Percentiles rank a stretch among this genome's conserved stretches.
These are phyloP conservation scores for Leishmania braziliensis DNA, from an alignment of 208 protist species.

Conservation along the genomic window DNA sequence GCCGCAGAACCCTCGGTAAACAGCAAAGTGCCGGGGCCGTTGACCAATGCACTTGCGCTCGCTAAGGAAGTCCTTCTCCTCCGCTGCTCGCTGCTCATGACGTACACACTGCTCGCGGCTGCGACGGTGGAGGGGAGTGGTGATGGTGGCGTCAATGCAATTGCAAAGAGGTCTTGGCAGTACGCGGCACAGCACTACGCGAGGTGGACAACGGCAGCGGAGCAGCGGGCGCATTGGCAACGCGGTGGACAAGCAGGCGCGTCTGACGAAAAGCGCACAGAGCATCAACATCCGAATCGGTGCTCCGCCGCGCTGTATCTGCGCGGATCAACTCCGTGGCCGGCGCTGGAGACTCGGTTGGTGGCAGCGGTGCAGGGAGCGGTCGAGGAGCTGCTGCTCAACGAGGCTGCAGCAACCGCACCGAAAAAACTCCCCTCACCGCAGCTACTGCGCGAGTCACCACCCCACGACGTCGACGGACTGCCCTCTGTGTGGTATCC, in stretches of 20 bases:
- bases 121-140: background rate
- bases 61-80: conserved; percentile 18
- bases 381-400: background rate
- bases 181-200: conserved; percentile 2
- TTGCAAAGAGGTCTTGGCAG: background rate
- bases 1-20: background rate
- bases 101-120: conserved; percentile 15
- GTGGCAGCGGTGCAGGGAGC: background rate
- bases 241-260: background rate
- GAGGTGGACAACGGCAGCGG: conserved; percentile 1
- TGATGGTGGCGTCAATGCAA: background rate
- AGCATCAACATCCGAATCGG: background rate
- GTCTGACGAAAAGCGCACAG: background rate
- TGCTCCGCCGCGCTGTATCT: background rate
- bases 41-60: background rate
- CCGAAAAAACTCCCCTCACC: background rate
- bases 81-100: conserved; percentile 18
- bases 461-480: conserved; percentile 11
- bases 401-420: background rate
- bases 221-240: background rate
- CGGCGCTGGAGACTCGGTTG: background rate
- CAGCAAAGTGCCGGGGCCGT: background rate
- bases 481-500: conserved; percentile 31
- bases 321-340: background rate
- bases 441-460: conserved; percentile 14